Evolutionary conservation across 257 asterid genomes (phyloP).

Genomic region (Penstemon eatonii): DNA sequence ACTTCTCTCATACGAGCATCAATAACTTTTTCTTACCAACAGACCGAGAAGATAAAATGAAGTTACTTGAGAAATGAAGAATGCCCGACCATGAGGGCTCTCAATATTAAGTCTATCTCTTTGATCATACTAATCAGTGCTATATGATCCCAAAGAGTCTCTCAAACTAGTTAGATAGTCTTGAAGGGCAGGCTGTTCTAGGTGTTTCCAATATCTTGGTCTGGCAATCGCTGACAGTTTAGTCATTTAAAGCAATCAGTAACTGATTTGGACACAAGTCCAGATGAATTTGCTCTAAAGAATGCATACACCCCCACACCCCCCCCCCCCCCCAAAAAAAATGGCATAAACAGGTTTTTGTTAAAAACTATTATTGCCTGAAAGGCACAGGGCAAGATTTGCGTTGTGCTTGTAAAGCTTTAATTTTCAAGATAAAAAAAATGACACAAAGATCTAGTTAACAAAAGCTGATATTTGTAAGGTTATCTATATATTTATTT

Average conservation of each 20-base stretch:
- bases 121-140: background rate
- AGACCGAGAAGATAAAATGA: slow-evolving; percentile 6
- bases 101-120: slow-evolving; percentile 8
- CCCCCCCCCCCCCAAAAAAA: background rate
- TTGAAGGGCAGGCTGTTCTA: background rate
- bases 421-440: slow-evolving; percentile 6
- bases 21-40: slow-evolving; percentile 17
- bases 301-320: background rate
- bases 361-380: too few relatives aligned
- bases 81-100: slow-evolving; percentile 8
- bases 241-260: slow-evolving; percentile 9
- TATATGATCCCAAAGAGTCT: background rate
- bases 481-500: background rate
- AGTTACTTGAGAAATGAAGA: slow-evolving; percentile 8
- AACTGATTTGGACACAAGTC: background rate
- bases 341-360: too few relatives aligned
- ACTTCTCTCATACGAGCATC: slow-evolving; percentile 3
- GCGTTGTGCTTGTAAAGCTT: background rate
- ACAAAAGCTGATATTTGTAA: background rate
- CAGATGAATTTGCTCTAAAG: too few relatives aligned
- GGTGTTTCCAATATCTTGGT: slow-evolving; percentile 18
- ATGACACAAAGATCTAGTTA: slow-evolving; percentile 13
- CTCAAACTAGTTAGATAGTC: slow-evolving; percentile 3
- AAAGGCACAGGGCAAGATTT: background rate
- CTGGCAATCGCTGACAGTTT: slow-evolving; percentile 14